These are phyloP conservation scores for Nymphaea colorata DNA, from an alignment of 164 flowering plant species.

Conservation along the genomic window DNA sequence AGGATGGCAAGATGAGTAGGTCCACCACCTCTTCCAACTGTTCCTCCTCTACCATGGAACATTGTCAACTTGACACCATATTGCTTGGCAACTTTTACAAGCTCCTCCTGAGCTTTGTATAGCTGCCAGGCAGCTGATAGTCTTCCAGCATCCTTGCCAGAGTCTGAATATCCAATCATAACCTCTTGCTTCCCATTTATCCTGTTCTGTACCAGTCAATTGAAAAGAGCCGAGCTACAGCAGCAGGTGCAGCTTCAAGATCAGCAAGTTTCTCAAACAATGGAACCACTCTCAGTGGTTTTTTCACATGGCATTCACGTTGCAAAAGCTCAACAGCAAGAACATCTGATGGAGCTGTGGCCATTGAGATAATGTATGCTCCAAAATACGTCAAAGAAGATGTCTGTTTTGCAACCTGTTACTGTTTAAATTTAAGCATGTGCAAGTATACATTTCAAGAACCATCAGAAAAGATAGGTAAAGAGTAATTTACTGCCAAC, in stretches of 20 bases:
- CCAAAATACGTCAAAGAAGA: slow-evolving; percentile 33
- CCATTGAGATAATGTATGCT: slow-evolving; percentile 50
- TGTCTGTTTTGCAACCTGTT: too few relatives aligned
- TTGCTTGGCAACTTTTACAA: slow-evolving; percentile 78
- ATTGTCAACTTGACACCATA: slow-evolving; percentile 88
- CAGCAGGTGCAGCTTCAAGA: slow-evolving; percentile 4
- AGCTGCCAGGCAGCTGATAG: slow-evolving; percentile 95
- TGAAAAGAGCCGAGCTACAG: background rate
- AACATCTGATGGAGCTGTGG: slow-evolving; percentile 3
- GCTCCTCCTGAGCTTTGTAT: slow-evolving; percentile 97
- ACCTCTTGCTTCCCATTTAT: slow-evolving; percentile 76
- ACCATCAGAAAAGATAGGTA: too few relatives aligned
- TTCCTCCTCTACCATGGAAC: slow-evolving; percentile 99
- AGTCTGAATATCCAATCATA: slow-evolving; percentile 19
- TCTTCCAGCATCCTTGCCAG: slow-evolving; percentile 70
- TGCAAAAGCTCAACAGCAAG: slow-evolving; percentile 1
- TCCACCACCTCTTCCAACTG: slow-evolving; percentile 99
- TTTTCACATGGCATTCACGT: slow-evolving; percentile 2
- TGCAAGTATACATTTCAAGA: too few relatives aligned
- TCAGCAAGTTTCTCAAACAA: slow-evolving; percentile 2
- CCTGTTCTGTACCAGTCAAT: background rate
- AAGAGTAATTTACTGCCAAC: too few relatives aligned
- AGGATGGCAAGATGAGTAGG: slow-evolving; percentile 99
- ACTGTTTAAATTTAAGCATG: too few relatives aligned
- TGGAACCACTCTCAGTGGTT: slow-evolving; percentile 1